Evolutionary conservation across 345 rosid genomes (phyloP), one percentile per base, ranked within the genome.

Genomic region (Hypericum androsaemum): DNA sequence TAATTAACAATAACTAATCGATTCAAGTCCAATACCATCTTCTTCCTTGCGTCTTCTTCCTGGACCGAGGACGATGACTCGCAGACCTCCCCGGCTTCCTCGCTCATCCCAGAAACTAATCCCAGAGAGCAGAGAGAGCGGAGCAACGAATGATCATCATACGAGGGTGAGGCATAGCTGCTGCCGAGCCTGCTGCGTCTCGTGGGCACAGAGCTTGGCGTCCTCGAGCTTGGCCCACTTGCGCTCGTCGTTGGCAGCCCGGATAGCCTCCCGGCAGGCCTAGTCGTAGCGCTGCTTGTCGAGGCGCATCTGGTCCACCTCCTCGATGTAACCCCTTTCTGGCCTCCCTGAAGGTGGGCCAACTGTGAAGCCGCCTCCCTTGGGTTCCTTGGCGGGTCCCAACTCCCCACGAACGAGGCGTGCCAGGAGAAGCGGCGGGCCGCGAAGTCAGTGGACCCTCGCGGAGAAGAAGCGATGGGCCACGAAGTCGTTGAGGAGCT

Each of bases 201-300:
- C 94, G 59, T 84, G 68, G 5, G 95, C 96, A 52, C 82, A 68
- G 39, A 75, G 78, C 61, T 83, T 82, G 62, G 95, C 96, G 12
- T 78, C 89, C 56, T 83, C 89, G 6, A 89, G 89, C 52, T 88
- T 90, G 53, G 88, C 64, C 53, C 73, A 78, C 51, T 73, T 68
- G 39, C 87, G 77, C 79, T 88, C 95, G 63, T 90, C 96, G 48
- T 86, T 90, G 8, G 88, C 89, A 8, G 73, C 60, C 63, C 86
- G 64, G 11, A 80, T 62, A 28, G 89, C 94, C 57, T 72, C 75
- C 65, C 76, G 68, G 37, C 66, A 70, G 3, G 94, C 95, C 62
- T 84, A 87, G 22, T 90, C 95, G 64, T 88, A 84, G 43, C 77
- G 71, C 68, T 64, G 81, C 74, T 92, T 83, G 72, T 90, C 98